Evolutionary conservation across 2,329 filamentous ascomycete species (phyloP), one percentile per base, ranked within the genome.

Genomic region (Exophiala sp.): DNA sequence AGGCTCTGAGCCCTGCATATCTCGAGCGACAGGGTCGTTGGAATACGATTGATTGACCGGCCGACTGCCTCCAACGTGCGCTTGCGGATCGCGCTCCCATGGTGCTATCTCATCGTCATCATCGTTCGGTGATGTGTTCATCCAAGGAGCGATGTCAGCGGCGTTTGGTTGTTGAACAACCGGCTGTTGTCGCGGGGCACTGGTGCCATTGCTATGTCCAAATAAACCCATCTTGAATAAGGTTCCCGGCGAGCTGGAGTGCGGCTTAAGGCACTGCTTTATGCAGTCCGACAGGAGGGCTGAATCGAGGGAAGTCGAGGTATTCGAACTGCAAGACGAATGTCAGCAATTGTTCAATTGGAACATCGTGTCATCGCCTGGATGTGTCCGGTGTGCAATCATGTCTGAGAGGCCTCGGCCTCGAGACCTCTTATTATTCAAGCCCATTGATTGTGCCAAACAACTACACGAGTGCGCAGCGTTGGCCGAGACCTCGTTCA

Each of bases 1-100:
- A 57, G 76, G 78, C 35, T 78, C 76, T 2, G 89, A 91, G 49
- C 89, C 73, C 63, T 89, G 89, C 8, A 66, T 68, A 10, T 67
- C 66, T 61, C 72, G 42, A 18, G 54, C 41, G n/a, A 24, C 20
- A 3, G 42, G n/a, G 6, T 61, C 56, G 44, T 54, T 54, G 49
- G 61, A 61, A 33, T 60, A 61, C 8, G 60, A 57, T 21, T 60
- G 54, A 38, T 61, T 61, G 39, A 62, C 55, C 6, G 62, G 50
- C 10, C 60, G 60, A 9, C 41, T 56, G 36, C 62, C 60, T 16
- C 29, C 50, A 3, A 62, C 57, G 32, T 61, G 61, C 4, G 58
- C 51, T 46, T 64, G 60, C 16, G 63, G 63, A 42, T 62, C 62
- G 52, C 47, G 34, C 38, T 71, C 32, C 68, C 67, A 41, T 58